These are phyloP conservation scores for Rhizopus microsporus DNA, from an alignment of 371 early-diverging fungal species.

Conservation along the genomic window DNA sequence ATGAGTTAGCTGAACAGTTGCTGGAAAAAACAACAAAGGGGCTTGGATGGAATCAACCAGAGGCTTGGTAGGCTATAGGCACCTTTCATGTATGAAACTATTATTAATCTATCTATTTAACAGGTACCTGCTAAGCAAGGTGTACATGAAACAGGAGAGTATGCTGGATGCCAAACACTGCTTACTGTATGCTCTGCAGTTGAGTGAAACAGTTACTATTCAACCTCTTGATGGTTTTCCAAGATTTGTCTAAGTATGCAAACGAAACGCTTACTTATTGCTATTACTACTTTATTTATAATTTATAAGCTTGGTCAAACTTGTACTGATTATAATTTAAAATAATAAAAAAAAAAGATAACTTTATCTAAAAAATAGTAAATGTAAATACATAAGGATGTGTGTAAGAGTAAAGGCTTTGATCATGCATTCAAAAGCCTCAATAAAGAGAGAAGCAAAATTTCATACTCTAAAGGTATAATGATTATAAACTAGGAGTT, in stretches of 20 bases:
- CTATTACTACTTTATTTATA: too few relatives aligned
- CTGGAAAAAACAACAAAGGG: constrained; percentile 34
- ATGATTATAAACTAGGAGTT: background rate
- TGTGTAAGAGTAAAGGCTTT: background rate
- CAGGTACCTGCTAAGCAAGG: constrained; percentile 31
- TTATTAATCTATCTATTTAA: background rate
- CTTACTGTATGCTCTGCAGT: constrained; percentile 34
- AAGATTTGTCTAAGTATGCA: constrained; percentile 25
- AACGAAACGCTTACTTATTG: too few relatives aligned
- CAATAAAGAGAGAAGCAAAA: background rate
- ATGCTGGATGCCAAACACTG: constrained; percentile 36
- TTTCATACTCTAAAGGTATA: background rate
- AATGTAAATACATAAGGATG: background rate
- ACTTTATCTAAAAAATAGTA: too few relatives aligned
- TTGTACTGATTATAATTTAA: too few relatives aligned
- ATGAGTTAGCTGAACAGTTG: constrained; percentile 36
- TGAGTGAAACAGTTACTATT: constrained; percentile 33
- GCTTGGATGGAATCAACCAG: constrained; percentile 36
- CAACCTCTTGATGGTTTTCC: constrained; percentile 23
- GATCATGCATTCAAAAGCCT: background rate
- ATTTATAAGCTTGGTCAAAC: too few relatives aligned
- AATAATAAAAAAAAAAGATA: too few relatives aligned
- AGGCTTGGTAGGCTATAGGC: constrained; percentile 31
- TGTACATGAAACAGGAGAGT: constrained; percentile 25
- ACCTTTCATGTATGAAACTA: background rate